Base-by-base conservation (phyloP, 495 filamentous ascomycete species). In the Neurospora africana region DNA sequence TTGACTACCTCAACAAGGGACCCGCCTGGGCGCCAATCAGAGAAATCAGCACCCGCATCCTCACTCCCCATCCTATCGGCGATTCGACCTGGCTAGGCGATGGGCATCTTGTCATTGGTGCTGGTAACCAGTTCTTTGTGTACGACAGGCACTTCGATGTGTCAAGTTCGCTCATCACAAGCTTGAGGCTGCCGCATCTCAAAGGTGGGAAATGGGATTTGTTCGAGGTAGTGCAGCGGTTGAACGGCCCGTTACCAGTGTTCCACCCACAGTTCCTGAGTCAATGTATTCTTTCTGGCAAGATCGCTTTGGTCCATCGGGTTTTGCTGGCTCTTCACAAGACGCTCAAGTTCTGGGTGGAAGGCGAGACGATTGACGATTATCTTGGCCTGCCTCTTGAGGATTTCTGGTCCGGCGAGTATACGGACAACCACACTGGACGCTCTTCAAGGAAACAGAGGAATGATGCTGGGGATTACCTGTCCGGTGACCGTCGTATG, bases 191-290 rank as follows among this genome's bases (percentile, higher is more conserved):
- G 53, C 86, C 91, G 15, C 80, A 84, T 69, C 76, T 80, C 11
- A 83, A 82, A 58, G 76, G 77, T 11, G 80, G 78, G 30, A 76
- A 40, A 9, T 79, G 86, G 77, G 90, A 95, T 76, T 80, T 97
- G 17, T 97, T 96, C 75, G 89, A 93, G 8, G 86, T 94, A 15
- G 91, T 97, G 35, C 90, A 90, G 70, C 84, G 90, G 67, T 81
- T 98, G 44, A 98, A 98, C 77, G 93, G 93, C 0, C 92, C 94
- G 19, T 83, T 98, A 38, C 95, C 96, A 6, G 87, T 96, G 9
- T 99, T 94, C 77, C 95, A 99, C 75, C 96, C 96, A 9, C 93
- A 97, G 76, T 93, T 97, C 74, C 79, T 99, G 9, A 90, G 91
- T 72, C 94, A 98, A 79, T 94, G 92, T 74, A 94, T 97, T 35